These are phyloP conservation scores for Agaricus blazei DNA, from an alignment of 768 basidiomycete genomes.

Conservation along the genomic window DNA sequence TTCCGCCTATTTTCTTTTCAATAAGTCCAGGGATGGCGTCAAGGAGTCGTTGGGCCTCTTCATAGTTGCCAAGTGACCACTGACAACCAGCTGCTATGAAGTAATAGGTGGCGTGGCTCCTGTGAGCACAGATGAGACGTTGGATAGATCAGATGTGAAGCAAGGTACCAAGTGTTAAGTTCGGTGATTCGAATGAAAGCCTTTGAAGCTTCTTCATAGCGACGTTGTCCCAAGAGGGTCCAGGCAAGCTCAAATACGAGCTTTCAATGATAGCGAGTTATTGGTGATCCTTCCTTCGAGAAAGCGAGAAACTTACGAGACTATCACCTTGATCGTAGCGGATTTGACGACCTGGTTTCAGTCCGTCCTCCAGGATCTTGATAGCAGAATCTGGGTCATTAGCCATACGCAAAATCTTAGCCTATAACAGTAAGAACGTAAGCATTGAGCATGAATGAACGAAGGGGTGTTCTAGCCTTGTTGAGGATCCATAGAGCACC, in stretches of 20 bases:
- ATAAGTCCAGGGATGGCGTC: constrained; percentile 58
- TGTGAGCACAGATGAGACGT: constrained; percentile 17
- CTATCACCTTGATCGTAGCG: constrained; percentile 71
- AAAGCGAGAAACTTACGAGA: constrained; percentile 37
- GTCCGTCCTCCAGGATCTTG: constrained; percentile 49
- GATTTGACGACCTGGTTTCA: constrained; percentile 46
- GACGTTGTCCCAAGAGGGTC: constrained; percentile 43
- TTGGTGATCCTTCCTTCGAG: background rate
- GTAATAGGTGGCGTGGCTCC: constrained; percentile 78
- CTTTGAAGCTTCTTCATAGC: constrained; percentile 65
- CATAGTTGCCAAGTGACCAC: constrained; percentile 47
- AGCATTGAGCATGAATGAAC: no score
- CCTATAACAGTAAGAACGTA: constrained; percentile 31
- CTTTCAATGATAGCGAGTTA: constrained; percentile 24
- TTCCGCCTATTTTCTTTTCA: constrained; percentile 55
- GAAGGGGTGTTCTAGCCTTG: constrained; percentile 31
- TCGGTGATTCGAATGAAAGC: constrained; percentile 59
- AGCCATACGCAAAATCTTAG: constrained; percentile 72
- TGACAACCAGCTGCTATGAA: constrained; percentile 77
- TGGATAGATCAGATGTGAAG: background rate
- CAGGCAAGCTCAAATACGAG: constrained; percentile 79
- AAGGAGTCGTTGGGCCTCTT: constrained; percentile 55
- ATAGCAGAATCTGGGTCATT: constrained; percentile 64
- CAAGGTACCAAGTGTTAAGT: constrained; percentile 59
- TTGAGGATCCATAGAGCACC: constrained; percentile 76